A percentile compares a stretch with the other conserved stretches of the same genome.
Conservation (phyloP, 495 filamentous ascomycete genomes). For the Poronia punctata region DNA sequence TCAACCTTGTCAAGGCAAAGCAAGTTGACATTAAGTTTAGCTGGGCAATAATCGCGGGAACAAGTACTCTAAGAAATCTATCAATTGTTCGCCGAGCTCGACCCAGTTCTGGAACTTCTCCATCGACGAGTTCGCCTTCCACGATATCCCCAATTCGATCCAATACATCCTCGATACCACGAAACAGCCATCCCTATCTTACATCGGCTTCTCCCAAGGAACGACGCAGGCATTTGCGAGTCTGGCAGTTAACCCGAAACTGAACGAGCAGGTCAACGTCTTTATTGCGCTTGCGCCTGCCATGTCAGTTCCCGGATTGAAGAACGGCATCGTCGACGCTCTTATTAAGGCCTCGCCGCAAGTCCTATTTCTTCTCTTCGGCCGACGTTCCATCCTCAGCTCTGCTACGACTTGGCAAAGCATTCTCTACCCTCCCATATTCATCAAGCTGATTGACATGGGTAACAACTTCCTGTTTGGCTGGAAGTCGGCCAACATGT, state of each 20-base stretch:
- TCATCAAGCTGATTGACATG: slow-evolving; percentile 80
- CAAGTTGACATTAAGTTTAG: slow-evolving; percentile 28
- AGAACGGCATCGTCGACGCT: slow-evolving; percentile 81
- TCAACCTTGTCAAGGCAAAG: not conserved
- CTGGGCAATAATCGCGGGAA: slow-evolving; percentile 96
- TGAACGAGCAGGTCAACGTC: slow-evolving; percentile 91
- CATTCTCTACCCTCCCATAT: slow-evolving; percentile 90
- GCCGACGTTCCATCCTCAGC: slow-evolving; percentile 84
- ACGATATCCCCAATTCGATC: slow-evolving; percentile 94
- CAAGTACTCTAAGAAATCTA: slow-evolving; percentile 95
- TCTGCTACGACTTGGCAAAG: slow-evolving; percentile 97
- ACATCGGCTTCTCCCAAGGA: slow-evolving; percentile 95
- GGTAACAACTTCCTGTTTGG: slow-evolving; percentile 77
- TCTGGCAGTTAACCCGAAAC: slow-evolving; percentile 82
- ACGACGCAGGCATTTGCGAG: slow-evolving; percentile 95
- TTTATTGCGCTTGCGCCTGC: slow-evolving; percentile 97
- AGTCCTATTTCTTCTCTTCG: slow-evolving; percentile 88
- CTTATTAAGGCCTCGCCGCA: slow-evolving; percentile 91
- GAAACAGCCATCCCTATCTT: slow-evolving; percentile 75
- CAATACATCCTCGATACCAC: slow-evolving; percentile 84
- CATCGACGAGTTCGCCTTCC: slow-evolving; percentile 95
- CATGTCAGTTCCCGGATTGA: slow-evolving; percentile 89
- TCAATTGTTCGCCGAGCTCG: slow-evolving; percentile 62
- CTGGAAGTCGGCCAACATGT: slow-evolving; percentile 85
- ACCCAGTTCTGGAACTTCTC: slow-evolving; percentile 92